Evolutionary conservation across 352 stramenopile species (phyloP), one percentile per base, ranked within the genome.

Genomic region (Peronospora destructor): DNA sequence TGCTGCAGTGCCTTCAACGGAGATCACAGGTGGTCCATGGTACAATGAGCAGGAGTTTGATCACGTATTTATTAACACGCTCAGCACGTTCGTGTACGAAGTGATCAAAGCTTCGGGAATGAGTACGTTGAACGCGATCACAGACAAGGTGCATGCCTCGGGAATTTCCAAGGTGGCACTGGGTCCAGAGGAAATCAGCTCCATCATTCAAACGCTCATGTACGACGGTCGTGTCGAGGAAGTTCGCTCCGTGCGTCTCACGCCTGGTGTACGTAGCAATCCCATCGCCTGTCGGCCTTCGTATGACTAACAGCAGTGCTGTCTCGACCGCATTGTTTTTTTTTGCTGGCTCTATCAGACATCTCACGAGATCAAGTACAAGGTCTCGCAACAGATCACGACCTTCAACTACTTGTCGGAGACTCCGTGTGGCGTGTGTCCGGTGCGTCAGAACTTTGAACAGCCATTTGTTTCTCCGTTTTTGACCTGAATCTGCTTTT

Each of bases 41-140:
- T 99, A 99, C 78, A 98, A 96, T 56, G 96, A 99, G 52, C 86
- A 96, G 58, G 89, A 99, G 69, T 99, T 99, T 64, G 96, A 99
- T 74, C 91, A 98, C 66, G 95, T 98, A 61, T 99, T 99, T 75
- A 98, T 99, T 66, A 79, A 96, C 43, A 95, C 95, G 49, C 70
- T 99, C 33, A 91, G 89, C 49, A 95, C 88, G 16, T 98, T 98
- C 64, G 84, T 98, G 57, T 89, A 88, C 57, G 73, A 91, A 73
- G 76, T 95, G 42, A 90, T 97, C 66, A 87, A 90, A 44, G 77
- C 76, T 14, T 85, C 73, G 34, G 84, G 84, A 34, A 90, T 87
- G 73, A 89, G 78, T 55, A 94, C 84, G 50, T 55, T 94, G 59
- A 86, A 91, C 52, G 75, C 80, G 10, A 91, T 94, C 61, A 94